phyloP scores from a whole-genome alignment of 1,284 basidiomycete species.

The Xanthoconium separans region DNA sequence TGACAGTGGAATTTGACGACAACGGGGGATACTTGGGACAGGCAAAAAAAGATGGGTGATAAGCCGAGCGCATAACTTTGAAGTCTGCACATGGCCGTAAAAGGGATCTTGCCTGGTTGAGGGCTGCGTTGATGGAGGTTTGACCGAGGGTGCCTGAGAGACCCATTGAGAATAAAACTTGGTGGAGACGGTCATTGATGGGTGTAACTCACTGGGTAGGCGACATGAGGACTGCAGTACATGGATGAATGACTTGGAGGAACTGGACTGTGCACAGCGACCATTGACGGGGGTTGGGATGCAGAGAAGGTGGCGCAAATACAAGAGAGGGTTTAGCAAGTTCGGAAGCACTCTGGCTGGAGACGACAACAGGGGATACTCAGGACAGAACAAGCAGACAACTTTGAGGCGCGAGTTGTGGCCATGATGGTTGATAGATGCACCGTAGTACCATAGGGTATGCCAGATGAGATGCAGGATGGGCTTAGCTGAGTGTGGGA shows the following conservation, averaged over 20 bases:
- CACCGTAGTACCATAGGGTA: too few species aligned
- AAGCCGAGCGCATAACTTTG: constrained; percentile 69
- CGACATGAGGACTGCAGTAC: constrained; percentile 28
- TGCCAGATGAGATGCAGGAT: too few species aligned
- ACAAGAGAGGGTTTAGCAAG: constrained; percentile 5
- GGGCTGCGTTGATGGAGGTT: constrained; percentile 34
- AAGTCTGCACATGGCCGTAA: constrained; percentile 75
- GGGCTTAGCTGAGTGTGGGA: too few species aligned
- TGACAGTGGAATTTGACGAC: constrained; percentile 30
- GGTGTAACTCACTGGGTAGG: too few species aligned
- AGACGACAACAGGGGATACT: too few species aligned
- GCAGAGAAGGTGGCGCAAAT: constrained; percentile 13
- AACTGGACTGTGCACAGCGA: constrained; percentile 33
- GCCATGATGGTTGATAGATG: constrained; percentile 46
- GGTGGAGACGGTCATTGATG: too few species aligned
- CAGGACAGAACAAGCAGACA: too few species aligned
- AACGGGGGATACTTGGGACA: constrained; percentile 65
- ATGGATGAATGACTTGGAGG: constrained; percentile 28
- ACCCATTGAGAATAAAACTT: neutral
- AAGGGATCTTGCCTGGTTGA: constrained; percentile 54
- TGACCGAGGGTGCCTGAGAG: constrained; percentile 26
- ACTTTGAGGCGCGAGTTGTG: too few species aligned
- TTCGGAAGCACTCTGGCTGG: constrained; percentile 16
- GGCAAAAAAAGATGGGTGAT: constrained; percentile 77
- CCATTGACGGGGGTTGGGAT: constrained; percentile 24